Evolutionary conservation across 1,284 basidiomycete species (phyloP), one percentile per base, ranked within the genome.

Genomic region (Cystobasidium sp.): DNA sequence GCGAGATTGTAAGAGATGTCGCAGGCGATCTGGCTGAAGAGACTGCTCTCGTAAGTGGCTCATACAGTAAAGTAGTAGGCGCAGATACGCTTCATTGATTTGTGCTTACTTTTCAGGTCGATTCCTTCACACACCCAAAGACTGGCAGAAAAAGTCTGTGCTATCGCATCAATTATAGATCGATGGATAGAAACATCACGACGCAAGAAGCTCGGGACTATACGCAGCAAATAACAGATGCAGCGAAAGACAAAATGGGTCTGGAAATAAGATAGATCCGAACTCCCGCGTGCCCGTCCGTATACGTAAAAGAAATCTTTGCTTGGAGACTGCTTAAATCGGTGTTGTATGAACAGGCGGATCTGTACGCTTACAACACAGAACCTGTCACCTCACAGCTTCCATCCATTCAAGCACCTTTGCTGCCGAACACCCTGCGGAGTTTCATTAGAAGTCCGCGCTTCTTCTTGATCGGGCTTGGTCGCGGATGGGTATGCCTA

Each of bases 151-250:
- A 86, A 76, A 95, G 92, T 78, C 84, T 90, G 77, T 95, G 94
- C 82, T 98, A 94, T 83, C 87, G 96, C 62, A 88, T 99, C 77
- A 94, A 93, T 80, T 99, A 98, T 82, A 86, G 95, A 68, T 97
- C 94, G 46, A 97, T 99, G 94, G 96, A 99, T 82, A 46, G 62
- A 22, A 73, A 73, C 52, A 55, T 73, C 43, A 65, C 70, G 2
- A 73, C 56, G 6, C 41, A 66, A 22, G 70, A 73, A 44, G 70
- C 70, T n/a, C 52, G 53, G 31, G 63, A 53, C 14, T 66, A 65
- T 31, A 73, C 70, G 20, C 39, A 58, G 22, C 62, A 66, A 51
- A 66, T 73, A 22, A 22, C 65, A 24, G 53, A 66, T 0, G 46
- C 53, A 24, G 70, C 70, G 2, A 66, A 43, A 24, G 44, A 24